These are phyloP conservation scores for Claviceps cyperi DNA, from an alignment of 2,329 filamentous ascomycete species.

Conservation along the genomic window DNA sequence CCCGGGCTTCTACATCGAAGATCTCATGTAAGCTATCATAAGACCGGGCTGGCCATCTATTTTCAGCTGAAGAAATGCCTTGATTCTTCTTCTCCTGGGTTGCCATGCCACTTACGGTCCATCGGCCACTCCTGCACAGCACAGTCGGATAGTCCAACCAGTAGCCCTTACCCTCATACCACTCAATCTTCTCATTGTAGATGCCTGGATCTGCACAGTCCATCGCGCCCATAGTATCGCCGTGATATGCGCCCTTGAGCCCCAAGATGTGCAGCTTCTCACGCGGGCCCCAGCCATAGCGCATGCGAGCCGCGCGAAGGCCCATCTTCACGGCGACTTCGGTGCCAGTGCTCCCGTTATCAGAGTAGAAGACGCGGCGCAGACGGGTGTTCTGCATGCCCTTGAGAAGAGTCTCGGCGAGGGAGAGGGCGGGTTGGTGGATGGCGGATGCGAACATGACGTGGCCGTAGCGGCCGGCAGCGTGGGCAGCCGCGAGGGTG, in stretches of 20 bases:
- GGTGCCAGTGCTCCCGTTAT: constrained; percentile 71
- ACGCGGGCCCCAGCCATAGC: constrained; percentile 50
- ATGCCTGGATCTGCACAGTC: constrained; percentile 64
- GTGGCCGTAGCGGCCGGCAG: constrained; percentile 72
- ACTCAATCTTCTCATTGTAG: constrained; percentile 73
- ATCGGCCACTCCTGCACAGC: constrained; percentile 49
- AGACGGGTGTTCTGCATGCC: constrained; percentile 50
- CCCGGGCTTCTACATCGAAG: constrained; percentile 42
- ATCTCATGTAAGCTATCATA: constrained; percentile 38
- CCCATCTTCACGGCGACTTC: constrained; percentile 83
- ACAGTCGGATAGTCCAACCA: constrained; percentile 74
- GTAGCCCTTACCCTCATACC: constrained; percentile 64
- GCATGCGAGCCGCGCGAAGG: constrained; percentile 48
- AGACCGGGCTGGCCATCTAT: constrained; percentile 15
- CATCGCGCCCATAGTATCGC: constrained; percentile 81
- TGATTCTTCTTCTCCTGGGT: constrained; percentile 3
- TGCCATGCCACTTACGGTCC: constrained; percentile 46
- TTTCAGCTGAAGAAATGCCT: neutral
- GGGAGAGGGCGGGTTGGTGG: constrained; percentile 60
- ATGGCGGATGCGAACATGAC: constrained; percentile 75
- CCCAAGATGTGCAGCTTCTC: constrained; percentile 54
- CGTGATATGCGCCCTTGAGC: constrained; percentile 69
- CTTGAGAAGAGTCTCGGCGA: constrained; percentile 50
- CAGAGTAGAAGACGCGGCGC: constrained; percentile 63
- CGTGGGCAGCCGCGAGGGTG: constrained; percentile 62